Percentiles rank a stretch among this genome's conserved stretches.
Evolutionary conservation across 306 rosid genomes (phyloP).

Genomic region (Lablab purpureus): DNA sequence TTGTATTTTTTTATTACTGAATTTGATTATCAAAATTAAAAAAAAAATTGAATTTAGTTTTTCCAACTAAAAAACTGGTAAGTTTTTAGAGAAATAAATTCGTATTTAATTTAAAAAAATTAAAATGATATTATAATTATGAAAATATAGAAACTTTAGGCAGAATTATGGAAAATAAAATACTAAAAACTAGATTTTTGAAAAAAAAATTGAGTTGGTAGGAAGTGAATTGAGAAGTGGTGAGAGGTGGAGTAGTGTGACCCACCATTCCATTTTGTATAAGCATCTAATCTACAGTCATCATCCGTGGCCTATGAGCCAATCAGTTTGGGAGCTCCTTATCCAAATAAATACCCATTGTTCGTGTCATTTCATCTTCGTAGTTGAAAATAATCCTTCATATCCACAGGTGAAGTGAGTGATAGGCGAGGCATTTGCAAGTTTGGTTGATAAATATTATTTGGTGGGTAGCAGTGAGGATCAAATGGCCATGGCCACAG

Average conservation of each 20-base stretch:
- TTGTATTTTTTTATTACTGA: no score
- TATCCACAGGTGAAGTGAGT: conserved; percentile 15
- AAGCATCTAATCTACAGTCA: conserved; percentile 9
- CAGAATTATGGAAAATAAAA: no score
- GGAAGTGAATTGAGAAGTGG: neutral
- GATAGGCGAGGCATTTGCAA: neutral
- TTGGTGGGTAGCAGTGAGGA: neutral
- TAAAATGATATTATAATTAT: no score
- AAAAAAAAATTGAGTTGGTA: no score
- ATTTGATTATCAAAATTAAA: no score
- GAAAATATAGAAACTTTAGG: no score
- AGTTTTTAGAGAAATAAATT: no score
- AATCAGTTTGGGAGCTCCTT: conserved; percentile 34
- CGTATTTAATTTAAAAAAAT: no score
- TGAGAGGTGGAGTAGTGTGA: neutral
- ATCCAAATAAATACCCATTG: conserved; percentile 41
- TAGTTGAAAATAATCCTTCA: neutral
- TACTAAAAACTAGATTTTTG: no score
- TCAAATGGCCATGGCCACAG: conserved; percentile 47
- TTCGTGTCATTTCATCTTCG: neutral
- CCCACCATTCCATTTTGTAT: neutral
- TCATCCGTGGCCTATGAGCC: conserved; percentile 13
- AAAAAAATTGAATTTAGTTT: no score
- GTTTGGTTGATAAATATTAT: neutral
- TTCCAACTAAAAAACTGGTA: no score